Evolutionary conservation across 2,329 filamentous ascomycete genomes (phyloP).

Genomic region (Aspergillus vadensis): DNA sequence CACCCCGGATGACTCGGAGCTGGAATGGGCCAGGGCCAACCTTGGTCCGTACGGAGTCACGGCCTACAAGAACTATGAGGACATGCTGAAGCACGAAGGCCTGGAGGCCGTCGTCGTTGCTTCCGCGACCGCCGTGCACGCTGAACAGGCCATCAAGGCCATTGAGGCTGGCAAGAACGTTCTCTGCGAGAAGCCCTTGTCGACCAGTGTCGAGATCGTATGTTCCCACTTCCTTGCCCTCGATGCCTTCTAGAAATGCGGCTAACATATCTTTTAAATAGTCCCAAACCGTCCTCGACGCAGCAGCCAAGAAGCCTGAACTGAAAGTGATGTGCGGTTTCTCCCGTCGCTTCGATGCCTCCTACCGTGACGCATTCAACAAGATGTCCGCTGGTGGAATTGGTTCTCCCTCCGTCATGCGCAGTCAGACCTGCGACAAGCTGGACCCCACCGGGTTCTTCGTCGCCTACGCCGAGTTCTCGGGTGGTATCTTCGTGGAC

Average conservation of each 20-base stretch:
- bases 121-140: slow-evolving; percentile 58
- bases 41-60: slow-evolving; percentile 56
- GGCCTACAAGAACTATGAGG: slow-evolving; percentile 57
- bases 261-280: slow-evolving; percentile 27
- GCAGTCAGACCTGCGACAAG: slow-evolving; percentile 69
- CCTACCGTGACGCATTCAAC: slow-evolving; percentile 62
- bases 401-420: slow-evolving; percentile 62
- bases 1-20: slow-evolving; percentile 49
- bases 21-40: slow-evolving; percentile 54
- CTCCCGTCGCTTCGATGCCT: slow-evolving; percentile 66
- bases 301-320: slow-evolving; percentile 57
- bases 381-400: slow-evolving; percentile 59
- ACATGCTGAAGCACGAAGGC: slow-evolving; percentile 59
- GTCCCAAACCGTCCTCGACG: slow-evolving; percentile 63
- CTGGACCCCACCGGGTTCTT: slow-evolving; percentile 68
- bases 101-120: slow-evolving; percentile 59
- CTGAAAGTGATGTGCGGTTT: slow-evolving; percentile 69
- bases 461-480: slow-evolving; percentile 66
- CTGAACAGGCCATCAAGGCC: slow-evolving; percentile 60
- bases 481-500: slow-evolving; percentile 71
- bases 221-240: slow-evolving; percentile 20
- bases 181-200: slow-evolving; percentile 57
- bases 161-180: slow-evolving; percentile 58
- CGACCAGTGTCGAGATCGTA: slow-evolving; percentile 62
- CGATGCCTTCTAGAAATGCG: not conserved